Base-by-base conservation (phyloP, 2,329 filamentous ascomycete species). In the Claviceps fusiformis region DNA sequence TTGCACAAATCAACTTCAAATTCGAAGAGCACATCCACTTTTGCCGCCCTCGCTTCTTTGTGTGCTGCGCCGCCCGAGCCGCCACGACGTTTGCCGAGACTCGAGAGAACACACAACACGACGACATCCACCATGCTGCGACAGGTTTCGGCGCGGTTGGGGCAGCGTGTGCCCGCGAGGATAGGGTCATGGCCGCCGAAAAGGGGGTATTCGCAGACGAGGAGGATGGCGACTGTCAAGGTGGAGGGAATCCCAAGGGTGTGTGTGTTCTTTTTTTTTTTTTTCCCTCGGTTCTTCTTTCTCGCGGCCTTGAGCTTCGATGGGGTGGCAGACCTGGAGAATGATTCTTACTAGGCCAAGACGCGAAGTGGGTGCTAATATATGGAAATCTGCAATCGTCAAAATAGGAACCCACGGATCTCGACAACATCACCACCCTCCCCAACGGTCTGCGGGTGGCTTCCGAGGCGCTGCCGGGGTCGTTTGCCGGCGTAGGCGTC, bases 381-480 rank as follows among this genome's bases (percentile, higher is more conserved):
- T 24, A 24, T 24, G 24, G 24, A 13, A 37, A 11, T 11, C 15
- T 1, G 15, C 29, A 33, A 31, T 17, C 11, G 5, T 13, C 6
- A 19, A 10, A 10, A n/a, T 33, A 71, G 70, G 91, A 97, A 67
- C 89, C 89, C 15, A 85, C 84, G 51, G 89, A 95, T 60, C 81
- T 95, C 63, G 89, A 96, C 69, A 77, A 86, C 61, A 85, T 97
- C 64, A 95, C 91, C 8, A 91, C 85, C 1, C 81, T 98, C 17
- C 76, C 89, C 52, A 98, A 98, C 78, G 93, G 93, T 66, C 75
- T 98, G 61, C 88, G 92, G 56, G 89, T 98, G 57, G 93, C 93
- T 29, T 95, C 92, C 48, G 93, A 98, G 69, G 90, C 91, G 55
- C 79, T 97, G 11, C 91, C 92, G 1, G 93, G 93, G 46, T 91